Evolutionary conservation across 164 flowering plant species (phyloP), one percentile per base, ranked within the genome.

Genomic region (Stephania yunnanensis): DNA sequence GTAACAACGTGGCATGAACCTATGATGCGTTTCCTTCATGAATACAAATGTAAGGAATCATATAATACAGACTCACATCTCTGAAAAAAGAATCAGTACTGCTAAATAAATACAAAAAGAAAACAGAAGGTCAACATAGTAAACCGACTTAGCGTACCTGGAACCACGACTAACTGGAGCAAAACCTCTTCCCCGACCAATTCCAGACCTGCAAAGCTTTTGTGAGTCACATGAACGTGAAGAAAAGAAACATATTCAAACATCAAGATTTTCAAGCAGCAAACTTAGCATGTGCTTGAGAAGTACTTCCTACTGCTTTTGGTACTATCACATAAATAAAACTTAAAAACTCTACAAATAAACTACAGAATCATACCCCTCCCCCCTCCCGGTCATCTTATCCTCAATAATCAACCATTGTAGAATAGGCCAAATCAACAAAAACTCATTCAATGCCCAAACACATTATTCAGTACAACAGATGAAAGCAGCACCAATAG

Each of bases 131-230:
- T n/a, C 25, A 36, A 10, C 0, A 31, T 29, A 46, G 72, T 48
- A 55, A 0, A 25, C 19, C 22, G 20, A 55, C 52, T 72, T 19
- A 15, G 76, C 88, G 75, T 79, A 89, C 93, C 83, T 81, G 64
- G 78, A 67, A 67, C 83, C 87, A 70, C 87, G 91, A 44, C 73
- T 78, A 12, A 45, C 67, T 5, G 77, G 70, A 73, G 80, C 71
- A 73, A 83, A 30, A 36, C 81, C 83, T 72, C 85, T 77, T 25
- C 69, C 72, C 29, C 81, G 83, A 81, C 80, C 84, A 29, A 74
- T 11, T 72, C 83, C 87, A 3, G 89, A 76, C 83, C 94, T 90
- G 89, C 82, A 82, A 48, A 75, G 55, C 15, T 9, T 36, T 20
- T 50, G 68, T 17, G 4, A 12, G 64, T 48, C 45, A 77, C 36